Evolutionary conservation across 441 rosid species (phyloP).

Genomic region (Aquilaria agallochum): DNA sequence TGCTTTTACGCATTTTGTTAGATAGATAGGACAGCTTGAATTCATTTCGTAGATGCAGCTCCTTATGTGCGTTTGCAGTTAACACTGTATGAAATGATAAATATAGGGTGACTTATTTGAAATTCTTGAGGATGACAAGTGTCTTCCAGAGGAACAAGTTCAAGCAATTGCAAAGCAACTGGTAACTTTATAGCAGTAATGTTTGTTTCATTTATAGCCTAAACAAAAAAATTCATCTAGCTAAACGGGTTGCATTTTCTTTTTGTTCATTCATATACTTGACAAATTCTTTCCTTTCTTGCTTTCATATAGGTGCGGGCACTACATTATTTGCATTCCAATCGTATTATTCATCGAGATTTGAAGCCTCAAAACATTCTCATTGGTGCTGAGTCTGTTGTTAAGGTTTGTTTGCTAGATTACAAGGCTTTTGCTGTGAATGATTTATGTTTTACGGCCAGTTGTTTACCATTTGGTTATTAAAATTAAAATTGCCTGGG

Average conservation of each 20-base stretch:
- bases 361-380: constrained; percentile 99
- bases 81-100: not conserved
- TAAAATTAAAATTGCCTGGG: no score
- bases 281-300: constrained; percentile 4
- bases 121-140: constrained; percentile 96
- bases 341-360: constrained; percentile 97
- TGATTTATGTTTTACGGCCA: no score
- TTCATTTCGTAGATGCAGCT: no score
- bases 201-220: not conserved
- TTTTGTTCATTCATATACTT: not conserved
- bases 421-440: no score
- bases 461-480: no score
- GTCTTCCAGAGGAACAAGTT: constrained; percentile 97
- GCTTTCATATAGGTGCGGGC: constrained; percentile 68
- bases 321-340: constrained; percentile 91
- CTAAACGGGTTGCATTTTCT: constrained; percentile 10
- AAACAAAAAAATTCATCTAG: not conserved
- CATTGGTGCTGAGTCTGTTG: constrained; percentile 89
- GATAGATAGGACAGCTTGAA: not conserved
- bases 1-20: not conserved
- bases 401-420: constrained; percentile 55
- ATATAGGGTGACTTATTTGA: constrained; percentile 93
- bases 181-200: constrained; percentile 39
- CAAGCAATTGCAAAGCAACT: constrained; percentile 98
- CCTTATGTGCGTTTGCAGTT: no score